Evolutionary conservation across 2,329 filamentous ascomycete species (phyloP), one percentile per base, ranked within the genome.

Genomic region (Thelonectria blattea): DNA sequence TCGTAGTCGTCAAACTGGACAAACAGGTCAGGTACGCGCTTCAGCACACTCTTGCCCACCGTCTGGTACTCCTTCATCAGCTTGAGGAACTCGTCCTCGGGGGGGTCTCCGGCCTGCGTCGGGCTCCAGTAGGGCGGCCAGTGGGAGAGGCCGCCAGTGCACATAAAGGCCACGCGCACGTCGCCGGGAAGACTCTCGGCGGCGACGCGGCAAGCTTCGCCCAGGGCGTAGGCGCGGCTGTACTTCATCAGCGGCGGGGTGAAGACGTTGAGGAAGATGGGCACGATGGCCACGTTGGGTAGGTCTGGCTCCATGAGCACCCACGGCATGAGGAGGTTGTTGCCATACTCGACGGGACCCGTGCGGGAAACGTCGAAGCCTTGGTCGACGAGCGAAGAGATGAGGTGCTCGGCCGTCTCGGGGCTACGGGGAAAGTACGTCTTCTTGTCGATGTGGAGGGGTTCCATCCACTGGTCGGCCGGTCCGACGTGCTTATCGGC

Each of bases 271-370:
- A 71, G 59, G 55, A 64, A 73, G 45, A 73, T 66, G 6, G 71
- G 71, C 22, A 71, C 64, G 32, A 73, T 68, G 32, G 62, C 48
- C 42, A 71, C 68, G 52, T 65, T 62, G 14, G 56, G 60, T 0
- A 67, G 56, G 14, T 67, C 57, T 8, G 67, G 52, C 42, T 68
- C 62, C 71, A 73, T 72, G 30, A 72, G 48, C 17, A 71, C 60
- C 71, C 71, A 72, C 14, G 71, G 68, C 71, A 73, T 72, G 17
- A 73, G 56, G 24, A 72, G 51, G 56, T 73, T 72, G 51, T 73
- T 70, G 7, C 68, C 69, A 59, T 71, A 73, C 59, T 72, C 68
- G 32, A 64, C 58, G 2, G 61, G 3, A 7, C 70, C 70, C 12
- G 70, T 68, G 18, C 68, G 65, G 2, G 68, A 62, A 14, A 62